Conservation (phyloP, 805 yeast species). For the Ogataea paradorogensis region DNA sequence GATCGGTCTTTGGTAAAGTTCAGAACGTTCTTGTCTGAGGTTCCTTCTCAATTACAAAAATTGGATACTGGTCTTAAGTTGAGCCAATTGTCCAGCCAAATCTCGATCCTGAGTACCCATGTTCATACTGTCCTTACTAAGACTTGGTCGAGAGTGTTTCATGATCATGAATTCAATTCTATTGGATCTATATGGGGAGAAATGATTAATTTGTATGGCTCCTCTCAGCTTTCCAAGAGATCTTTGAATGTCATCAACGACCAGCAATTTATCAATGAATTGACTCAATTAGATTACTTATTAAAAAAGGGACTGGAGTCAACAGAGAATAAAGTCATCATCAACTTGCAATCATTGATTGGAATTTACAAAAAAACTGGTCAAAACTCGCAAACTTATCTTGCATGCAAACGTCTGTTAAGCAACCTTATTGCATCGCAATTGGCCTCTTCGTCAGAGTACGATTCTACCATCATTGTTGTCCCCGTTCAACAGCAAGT, state of each 20-base stretch:
- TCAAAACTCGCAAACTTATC: constrained; percentile 39
- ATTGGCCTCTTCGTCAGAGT: constrained; percentile 12
- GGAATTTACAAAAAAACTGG: constrained; percentile 45
- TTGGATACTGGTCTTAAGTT: constrained; percentile 16
- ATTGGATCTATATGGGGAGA: constrained; percentile 38
- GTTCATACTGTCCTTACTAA: constrained; percentile 12
- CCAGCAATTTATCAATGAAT: constrained; percentile 45
- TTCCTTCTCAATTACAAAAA: constrained; percentile 24
- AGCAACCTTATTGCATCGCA: constrained; percentile 29
- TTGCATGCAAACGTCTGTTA: constrained; percentile 37
- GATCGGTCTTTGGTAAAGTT: constrained; percentile 20
- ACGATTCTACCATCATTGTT: constrained; percentile 32
- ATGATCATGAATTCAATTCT: constrained; percentile 29
- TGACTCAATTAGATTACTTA: constrained; percentile 45
- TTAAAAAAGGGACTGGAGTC: constrained; percentile 24
- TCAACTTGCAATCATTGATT: constrained; percentile 42
- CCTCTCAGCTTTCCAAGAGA: constrained; percentile 21
- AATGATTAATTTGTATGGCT: constrained; percentile 25
- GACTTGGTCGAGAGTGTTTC: constrained; percentile 29
- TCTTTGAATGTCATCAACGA: constrained; percentile 39
- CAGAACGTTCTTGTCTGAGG: constrained; percentile 23
- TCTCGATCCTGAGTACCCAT: constrained; percentile 22
- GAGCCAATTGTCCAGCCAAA: constrained; percentile 27
- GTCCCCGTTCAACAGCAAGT: constrained; percentile 31
- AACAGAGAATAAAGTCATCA: constrained; percentile 30